Percentiles rank a stretch among this genome's conserved stretches.
Evolutionary conservation across 2,329 filamentous ascomycete species (phyloP).

Genomic region (Penicillium paneum): DNA sequence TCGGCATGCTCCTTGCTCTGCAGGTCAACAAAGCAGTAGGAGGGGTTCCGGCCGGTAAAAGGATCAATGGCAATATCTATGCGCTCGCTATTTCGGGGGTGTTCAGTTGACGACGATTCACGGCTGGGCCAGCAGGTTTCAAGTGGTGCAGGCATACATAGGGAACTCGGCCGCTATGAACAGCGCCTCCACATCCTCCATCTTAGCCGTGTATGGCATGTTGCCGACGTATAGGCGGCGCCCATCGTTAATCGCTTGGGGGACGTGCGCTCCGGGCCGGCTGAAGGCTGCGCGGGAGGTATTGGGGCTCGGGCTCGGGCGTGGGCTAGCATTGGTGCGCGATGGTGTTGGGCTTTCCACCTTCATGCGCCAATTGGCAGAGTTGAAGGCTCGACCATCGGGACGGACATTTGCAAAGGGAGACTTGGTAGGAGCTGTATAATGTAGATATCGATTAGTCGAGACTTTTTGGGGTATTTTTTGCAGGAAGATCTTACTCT

Average conservation of each 20-base stretch:
- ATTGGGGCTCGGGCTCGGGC: constrained; percentile 21
- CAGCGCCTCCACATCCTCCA: constrained; percentile 49
- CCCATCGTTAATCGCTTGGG: constrained; percentile 40
- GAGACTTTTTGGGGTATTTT: constrained; percentile 13
- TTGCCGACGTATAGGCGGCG: constrained; percentile 55
- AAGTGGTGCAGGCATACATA: constrained; percentile 30
- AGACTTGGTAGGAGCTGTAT: constrained; percentile 30
- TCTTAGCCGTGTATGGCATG: constrained; percentile 54
- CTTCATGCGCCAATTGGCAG: constrained; percentile 44
- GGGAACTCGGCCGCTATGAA: constrained; percentile 43
- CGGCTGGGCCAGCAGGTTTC: constrained; percentile 1
- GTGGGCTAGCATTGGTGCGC: constrained; percentile 6
- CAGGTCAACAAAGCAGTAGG: constrained; percentile 73
- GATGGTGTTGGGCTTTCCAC: constrained; percentile 34
- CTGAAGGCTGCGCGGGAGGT: constrained; percentile 33
- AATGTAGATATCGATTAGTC: constrained; percentile 10
- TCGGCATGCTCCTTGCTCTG: constrained; percentile 55
- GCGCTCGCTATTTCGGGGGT: constrained; percentile 44
- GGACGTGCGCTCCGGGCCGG: constrained; percentile 30
- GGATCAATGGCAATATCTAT: constrained; percentile 69
- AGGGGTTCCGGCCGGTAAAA: constrained; percentile 66
- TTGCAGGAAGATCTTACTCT: constrained; percentile 27
- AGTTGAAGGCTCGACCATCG: constrained; percentile 39
- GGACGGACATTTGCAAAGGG: constrained; percentile 35
- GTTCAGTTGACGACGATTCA: constrained; percentile 17